Evolutionary conservation across 306 rosid genomes (phyloP).

Genomic region (Malus sieversii): DNA sequence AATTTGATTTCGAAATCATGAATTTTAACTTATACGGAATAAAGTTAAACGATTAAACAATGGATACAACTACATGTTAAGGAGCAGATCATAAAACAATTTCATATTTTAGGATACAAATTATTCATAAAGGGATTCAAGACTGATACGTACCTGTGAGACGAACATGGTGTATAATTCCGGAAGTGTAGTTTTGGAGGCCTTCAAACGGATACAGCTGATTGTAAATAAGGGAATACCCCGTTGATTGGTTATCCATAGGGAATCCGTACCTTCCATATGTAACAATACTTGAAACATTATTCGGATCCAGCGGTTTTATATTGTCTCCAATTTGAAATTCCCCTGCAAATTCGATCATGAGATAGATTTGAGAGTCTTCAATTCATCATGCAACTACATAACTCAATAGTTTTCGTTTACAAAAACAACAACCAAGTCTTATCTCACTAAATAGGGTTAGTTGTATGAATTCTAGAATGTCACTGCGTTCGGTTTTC

Average conservation of each 20-base stretch:
- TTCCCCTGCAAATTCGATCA: constrained; percentile 48
- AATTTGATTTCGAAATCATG: background rate
- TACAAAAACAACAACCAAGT: too few species aligned
- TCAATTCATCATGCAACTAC: background rate
- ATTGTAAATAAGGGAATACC: constrained; percentile 64
- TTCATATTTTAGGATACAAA: background rate
- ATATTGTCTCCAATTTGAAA: constrained; percentile 71
- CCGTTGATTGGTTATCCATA: constrained; percentile 33
- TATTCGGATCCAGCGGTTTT: constrained; percentile 50
- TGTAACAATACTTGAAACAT: constrained; percentile 53
- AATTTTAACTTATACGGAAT: background rate
- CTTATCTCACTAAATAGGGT: too few species aligned
- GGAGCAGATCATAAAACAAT: background rate
- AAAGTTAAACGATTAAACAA: background rate
- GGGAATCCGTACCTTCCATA: constrained; percentile 45
- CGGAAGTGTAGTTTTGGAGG: constrained; percentile 87
- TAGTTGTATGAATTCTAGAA: too few species aligned
- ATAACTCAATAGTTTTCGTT: background rate
- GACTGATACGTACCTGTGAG: constrained; percentile 46
- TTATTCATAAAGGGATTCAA: background rate
- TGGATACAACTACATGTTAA: too few species aligned
- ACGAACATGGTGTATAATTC: constrained; percentile 89
- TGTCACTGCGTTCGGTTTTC: rapidly evolving
- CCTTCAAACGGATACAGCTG: constrained; percentile 86
- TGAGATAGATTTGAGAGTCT: background rate